These are phyloP conservation scores for Ilex aquifolium DNA, from an alignment of 257 asterid species.

Conservation along the genomic window DNA sequence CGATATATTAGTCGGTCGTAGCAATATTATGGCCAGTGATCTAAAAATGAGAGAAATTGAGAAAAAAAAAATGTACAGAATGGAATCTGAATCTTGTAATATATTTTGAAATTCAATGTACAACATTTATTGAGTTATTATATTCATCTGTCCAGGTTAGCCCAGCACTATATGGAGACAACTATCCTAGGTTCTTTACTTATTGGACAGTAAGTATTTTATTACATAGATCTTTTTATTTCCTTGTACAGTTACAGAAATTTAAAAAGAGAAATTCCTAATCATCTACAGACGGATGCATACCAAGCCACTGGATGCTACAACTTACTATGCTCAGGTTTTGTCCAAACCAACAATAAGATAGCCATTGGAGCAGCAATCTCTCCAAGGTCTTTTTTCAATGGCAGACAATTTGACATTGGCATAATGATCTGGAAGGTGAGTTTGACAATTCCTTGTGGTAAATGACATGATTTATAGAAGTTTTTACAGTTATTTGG, in stretches of 20 bases:
- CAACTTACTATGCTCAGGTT: constrained; percentile 84
- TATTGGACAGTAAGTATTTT: constrained; percentile 78
- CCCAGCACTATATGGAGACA: constrained; percentile 82
- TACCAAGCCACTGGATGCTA: constrained; percentile 97
- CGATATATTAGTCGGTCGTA: no score
- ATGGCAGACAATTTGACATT: constrained; percentile 66
- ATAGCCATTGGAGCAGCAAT: constrained; percentile 97
- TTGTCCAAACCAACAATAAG: constrained; percentile 75
- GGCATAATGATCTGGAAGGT: constrained; percentile 98
- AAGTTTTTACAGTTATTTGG: no score
- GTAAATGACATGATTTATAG: not conserved
- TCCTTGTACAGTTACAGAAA: not conserved
- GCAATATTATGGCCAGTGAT: no score
- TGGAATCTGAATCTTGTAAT: no score
- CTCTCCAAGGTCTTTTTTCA: constrained; percentile 75
- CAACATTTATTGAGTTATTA: not conserved
- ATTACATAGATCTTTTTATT: not conserved
- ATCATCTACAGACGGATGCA: constrained; percentile 63
- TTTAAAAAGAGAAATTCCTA: not conserved
- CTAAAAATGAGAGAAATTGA: no score
- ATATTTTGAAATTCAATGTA: no score
- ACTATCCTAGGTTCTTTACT: constrained; percentile 82
- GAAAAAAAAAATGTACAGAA: no score
- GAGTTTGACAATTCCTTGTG: not conserved
- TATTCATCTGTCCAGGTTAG: constrained; percentile 46